Evolutionary conservation across 2,329 filamentous ascomycete genomes (phyloP), one percentile per base, ranked within the genome.

Genomic region (Sporothrix humicola): DNA sequence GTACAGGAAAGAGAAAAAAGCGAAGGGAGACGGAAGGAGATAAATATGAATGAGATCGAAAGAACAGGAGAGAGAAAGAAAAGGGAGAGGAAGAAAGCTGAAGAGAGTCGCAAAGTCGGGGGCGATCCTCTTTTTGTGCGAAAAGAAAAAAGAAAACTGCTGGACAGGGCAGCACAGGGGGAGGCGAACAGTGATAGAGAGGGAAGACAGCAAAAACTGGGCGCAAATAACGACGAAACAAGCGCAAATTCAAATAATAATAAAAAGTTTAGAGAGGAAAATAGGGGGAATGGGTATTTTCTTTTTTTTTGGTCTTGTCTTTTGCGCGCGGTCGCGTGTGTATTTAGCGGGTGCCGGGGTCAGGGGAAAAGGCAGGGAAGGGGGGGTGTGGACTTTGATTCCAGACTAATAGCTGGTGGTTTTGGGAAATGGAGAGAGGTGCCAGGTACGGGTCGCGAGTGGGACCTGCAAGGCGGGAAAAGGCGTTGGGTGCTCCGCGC

Each of bases 151-250:
- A 71, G 20, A 52, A 17, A 69, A 15, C 37, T 48, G 52, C 50
- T 69, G 42, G 46, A 54, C 20, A 48, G 56, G 61, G 61, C 42
- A 71, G 10, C 52, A 42, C 20, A 59, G 23, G 37, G 59, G 50
- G 48, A 48, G 46, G 23, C 13, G 37, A 50, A 31, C 20, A 46
- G 17, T 17, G 26, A 31, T 63, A 58, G 17, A 50, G 23, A 52
- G 59, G 59, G 46, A 23, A 58, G 31, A 59, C n/a, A 46, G 20
- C 31, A 46, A 63, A 5, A 46, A 44, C 61, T 66, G 69, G 69
- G 74, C 61, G 71, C 50, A 73, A 75, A 73, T 71, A 72, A 31
- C 65, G 48, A 73, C 73, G 73, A 75, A 75, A 75, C 74, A 72
- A 73, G 69, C 72, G 63, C 72, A 75, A 70, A 73, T 23, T 73